Base-by-base conservation (phyloP, 2,329 filamentous ascomycete species). In the Cadophora malorum region DNA sequence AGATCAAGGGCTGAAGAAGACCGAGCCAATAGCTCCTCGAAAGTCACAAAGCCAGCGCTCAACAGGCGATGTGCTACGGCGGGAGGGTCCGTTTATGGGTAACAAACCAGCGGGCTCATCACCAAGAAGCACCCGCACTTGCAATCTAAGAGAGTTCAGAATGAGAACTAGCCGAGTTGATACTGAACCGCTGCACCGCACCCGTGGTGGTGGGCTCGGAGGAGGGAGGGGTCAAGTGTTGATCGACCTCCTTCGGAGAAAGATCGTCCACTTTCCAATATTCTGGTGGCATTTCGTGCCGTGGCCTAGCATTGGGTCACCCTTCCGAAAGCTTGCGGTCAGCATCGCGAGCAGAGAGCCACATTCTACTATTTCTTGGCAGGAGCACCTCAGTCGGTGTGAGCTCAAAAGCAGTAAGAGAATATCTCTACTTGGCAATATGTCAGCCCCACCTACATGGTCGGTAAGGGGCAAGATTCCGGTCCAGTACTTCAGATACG, bases 21-120 rank as follows among this genome's bases (percentile, higher is more conserved):
- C 41, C 23, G 23, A 68, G 60, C 68, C 66, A 70, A 66, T 70
- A 21, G n/a, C 55, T n/a, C 4, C 10, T 16, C 9, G 0, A 38
- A 53, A 31, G 33, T 21, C 31, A 21, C 31, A 35, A 28, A 55
- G 33, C 49, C 62, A 67, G 62, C 49, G 55, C 23, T 62, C 63
- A 41, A 33, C 28, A 55, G 38, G 56, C 56, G 45, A 38, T 56
- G 47, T 55, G n/a, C 25, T 59, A 60, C n/a, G 50, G 69, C 69
- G 70, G 70, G 69, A 70, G 64, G 65, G 38, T 23, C 69, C 70
- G 69, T 16, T 41, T 45, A 25, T 63, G 61, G 67, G 67, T 69
- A 68, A 67, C 64, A 58, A 63, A 63, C 70, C 66, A 67, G 61
- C 47, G 31, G 25, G 62, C 50, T 47, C 35, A 41, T 41, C 56